Evolutionary conservation across 768 basidiomycete species (phyloP), one percentile per base, ranked within the genome.

Genomic region (Royoungia palumana): DNA sequence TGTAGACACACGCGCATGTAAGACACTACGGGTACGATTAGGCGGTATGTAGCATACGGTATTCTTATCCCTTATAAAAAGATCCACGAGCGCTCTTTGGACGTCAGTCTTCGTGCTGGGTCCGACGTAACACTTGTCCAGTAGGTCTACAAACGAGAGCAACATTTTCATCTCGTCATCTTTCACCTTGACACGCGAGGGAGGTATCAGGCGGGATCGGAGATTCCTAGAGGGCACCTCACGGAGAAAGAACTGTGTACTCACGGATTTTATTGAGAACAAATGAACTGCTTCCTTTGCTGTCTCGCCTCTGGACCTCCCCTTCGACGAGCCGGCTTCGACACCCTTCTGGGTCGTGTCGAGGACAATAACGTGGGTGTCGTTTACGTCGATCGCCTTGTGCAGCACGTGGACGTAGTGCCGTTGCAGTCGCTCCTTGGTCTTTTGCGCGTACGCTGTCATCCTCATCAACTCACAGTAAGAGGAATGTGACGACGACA

Each of bases 251-350:
- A 38, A 24, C 36, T 4, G 10, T 2, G 12, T 44, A n/a, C 84
- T 49, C 93, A n/a, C 95, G 95, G 49, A 96, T 88, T 72, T 99
- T 97, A 68, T 97, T 98, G n/a, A 99, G 66, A 3, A 97, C 91
- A 46, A 93, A 91, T 83, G 25, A 98, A 72, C 63, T 83, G 88
- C 75, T 99, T 99, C 8, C 94, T 89, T 54, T n/a, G n/a, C 95
- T 89, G 19, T 74, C 63, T 94, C 93, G 28, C 89, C 76, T 92
- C 64, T 96, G 94, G n/a, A n/a, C n/a, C n/a, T n/a, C n/a, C 62
- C 94, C 91, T 66, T 99, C 96, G 5, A 98, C 93, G 35, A 95
- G 76, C 44, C 87, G 76, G 68, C 92, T 95, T 55, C 94, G 71
- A 35, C 92, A 94, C 0, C 95, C 94, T 50, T 95, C 88, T 2